These are phyloP conservation scores for Sambucus nigra DNA, from an alignment of 129 eudicot genomes.

Conservation along the genomic window DNA sequence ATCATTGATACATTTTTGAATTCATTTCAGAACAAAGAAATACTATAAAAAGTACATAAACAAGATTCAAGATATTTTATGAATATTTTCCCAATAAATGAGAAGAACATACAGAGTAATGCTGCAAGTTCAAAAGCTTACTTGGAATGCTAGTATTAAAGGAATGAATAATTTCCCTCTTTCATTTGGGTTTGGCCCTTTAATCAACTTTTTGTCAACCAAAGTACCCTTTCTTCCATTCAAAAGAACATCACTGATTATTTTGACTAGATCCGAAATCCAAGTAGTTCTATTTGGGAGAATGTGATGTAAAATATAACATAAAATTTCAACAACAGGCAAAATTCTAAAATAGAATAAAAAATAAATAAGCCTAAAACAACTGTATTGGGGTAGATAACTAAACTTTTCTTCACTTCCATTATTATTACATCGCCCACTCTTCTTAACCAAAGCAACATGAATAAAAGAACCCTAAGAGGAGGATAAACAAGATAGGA, in stretches of 20 bases:
- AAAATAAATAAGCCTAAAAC: neutral
- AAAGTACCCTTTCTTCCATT: constrained; percentile 55
- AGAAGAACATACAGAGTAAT: neutral
- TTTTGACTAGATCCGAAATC: constrained; percentile 66
- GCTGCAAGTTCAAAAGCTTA: constrained; percentile 22
- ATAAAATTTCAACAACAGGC: neutral
- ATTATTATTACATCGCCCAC: constrained; percentile 81
- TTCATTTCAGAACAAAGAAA: constrained; percentile 39
- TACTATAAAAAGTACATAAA: constrained; percentile 33
- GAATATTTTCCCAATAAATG: neutral
- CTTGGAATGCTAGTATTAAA: constrained; percentile 55
- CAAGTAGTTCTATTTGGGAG: constrained; percentile 81
- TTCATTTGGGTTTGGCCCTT: constrained; percentile 79
- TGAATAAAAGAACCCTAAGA: constrained; percentile 51
- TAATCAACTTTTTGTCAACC: constrained; percentile 84
- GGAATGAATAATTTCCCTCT: constrained; percentile 69
- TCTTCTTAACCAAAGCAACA: constrained; percentile 87
- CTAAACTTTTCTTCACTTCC: constrained; percentile 71
- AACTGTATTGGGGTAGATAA: constrained; percentile 1
- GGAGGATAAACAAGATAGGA: constrained; percentile 15
- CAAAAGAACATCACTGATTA: constrained; percentile 54
- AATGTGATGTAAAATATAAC: constrained; percentile 20
- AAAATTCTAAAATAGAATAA: neutral
- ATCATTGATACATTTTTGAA: constrained; percentile 34
- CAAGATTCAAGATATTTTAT: neutral